These are phyloP conservation scores for Cryphonectria nitschkei DNA, from an alignment of 2,329 filamentous ascomycete genomes.

Conservation along the genomic window DNA sequence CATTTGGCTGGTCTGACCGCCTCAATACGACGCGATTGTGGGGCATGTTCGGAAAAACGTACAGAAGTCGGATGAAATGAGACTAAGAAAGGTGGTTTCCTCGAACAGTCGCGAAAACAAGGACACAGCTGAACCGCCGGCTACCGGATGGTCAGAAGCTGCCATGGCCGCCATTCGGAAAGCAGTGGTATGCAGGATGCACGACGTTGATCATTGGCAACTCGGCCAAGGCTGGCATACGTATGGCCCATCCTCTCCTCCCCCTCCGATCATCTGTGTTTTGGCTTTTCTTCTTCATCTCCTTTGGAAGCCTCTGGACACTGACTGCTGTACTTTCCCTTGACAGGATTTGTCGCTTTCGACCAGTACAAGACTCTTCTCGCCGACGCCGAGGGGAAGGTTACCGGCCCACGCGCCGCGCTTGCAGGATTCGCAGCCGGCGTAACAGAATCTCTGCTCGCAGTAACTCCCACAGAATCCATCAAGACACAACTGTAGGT, in stretches of 20 bases:
- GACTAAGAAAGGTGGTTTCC: background rate
- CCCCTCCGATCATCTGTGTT: background rate
- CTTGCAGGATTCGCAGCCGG: slow-evolving; percentile 93
- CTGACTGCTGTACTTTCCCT: background rate
- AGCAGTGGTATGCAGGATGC: slow-evolving; percentile 96
- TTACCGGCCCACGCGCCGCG: slow-evolving; percentile 88
- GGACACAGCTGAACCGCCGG: slow-evolving; percentile 87
- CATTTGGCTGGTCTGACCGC: background rate
- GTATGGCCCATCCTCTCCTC: slow-evolving; percentile 55
- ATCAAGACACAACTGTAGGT: slow-evolving; percentile 91
- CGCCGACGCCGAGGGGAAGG: slow-evolving; percentile 81
- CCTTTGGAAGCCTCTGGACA: too few species aligned
- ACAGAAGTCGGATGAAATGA: background rate
- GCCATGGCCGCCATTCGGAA: slow-evolving; percentile 91
- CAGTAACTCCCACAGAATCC: slow-evolving; percentile 95
- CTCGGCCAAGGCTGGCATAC: slow-evolving; percentile 92
- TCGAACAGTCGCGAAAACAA: slow-evolving; percentile 81
- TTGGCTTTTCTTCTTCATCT: too few species aligned
- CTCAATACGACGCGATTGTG: background rate
- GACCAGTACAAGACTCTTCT: slow-evolving; percentile 89
- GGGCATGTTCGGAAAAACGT: background rate
- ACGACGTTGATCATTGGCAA: slow-evolving; percentile 97
- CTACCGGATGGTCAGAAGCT: slow-evolving; percentile 83
- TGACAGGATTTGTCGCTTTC: slow-evolving; percentile 87
- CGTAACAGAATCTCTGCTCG: slow-evolving; percentile 88